Base-by-base conservation (phyloP, 495 filamentous ascomycete genomes). In the Aspergillus cristatus region DNA sequence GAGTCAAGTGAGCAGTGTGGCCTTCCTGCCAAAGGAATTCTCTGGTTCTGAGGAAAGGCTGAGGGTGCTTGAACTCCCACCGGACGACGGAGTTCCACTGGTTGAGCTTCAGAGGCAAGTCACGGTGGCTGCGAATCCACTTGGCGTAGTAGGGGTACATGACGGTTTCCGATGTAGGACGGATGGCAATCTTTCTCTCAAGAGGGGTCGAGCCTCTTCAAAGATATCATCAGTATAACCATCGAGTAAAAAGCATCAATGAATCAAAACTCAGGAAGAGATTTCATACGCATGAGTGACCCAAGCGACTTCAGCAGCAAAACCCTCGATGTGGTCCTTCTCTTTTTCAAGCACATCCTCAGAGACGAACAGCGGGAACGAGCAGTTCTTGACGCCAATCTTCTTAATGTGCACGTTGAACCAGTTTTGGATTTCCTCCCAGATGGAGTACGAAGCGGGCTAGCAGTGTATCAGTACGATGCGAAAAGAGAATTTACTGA, bases 11-110 rank as follows among this genome's bases (percentile, higher is more conserved):
- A 8, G 91, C 91, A 6, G 91, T 98, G 67, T 98, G 91, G 20
- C 91, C 93, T 62, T 98, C 91, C 56, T 98, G 93, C 91, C 91
- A 98, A 32, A 95, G 65, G 63, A 98, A 98, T 57, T 98, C 91
- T 50, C 91, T 67, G 34, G 89, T 87, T 42, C 91, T 70, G 15
- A 98, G 67, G 71, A 98, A 95, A 5, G 91, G 91, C 53, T 89
- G 89, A 15, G 90, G 88, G 54, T 98, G 83, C 68, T 97, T 96
- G 55, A 94, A 94, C 65, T 98, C 91, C 91, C 91, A 98, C 48
- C 91, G 76, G 24, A 96, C 90, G 35, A 96, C 90, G 6, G 82
- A 90, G 71, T 95, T 95, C 91, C 91, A 98, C 63, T 98, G 91
- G 65, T 97, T 95, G 34, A 96, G 71, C 50, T 79, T 75, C 35